Conservation (phyloP, 306 rosid species). For the Glycine soja region DNA sequence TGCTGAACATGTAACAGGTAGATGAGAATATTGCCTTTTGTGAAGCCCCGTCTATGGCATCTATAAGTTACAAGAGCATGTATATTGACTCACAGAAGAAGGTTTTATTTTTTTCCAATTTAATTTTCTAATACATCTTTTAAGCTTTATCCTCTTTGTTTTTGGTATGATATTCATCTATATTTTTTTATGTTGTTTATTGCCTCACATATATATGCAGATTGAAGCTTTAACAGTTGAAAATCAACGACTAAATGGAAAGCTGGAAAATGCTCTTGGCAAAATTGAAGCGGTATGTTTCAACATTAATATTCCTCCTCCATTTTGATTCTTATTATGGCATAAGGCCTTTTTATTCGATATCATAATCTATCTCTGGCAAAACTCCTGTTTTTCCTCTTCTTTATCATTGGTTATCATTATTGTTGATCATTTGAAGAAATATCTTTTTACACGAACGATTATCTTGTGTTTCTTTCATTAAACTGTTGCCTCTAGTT, state of each 20-base stretch:
- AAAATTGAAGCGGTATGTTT: constrained; percentile 76
- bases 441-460: not conserved
- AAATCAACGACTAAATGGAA: constrained; percentile 54
- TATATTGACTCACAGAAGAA: constrained; percentile 67
- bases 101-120: constrained; percentile 49
- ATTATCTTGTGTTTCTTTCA: constrained; percentile 6
- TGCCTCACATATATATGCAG: constrained; percentile 50
- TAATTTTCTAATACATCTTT: not conserved
- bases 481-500: constrained; percentile 10
- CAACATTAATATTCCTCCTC: not conserved
- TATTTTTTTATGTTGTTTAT: not conserved
- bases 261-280: constrained; percentile 62
- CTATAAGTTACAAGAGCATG: constrained; percentile 51
- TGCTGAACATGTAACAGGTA: constrained; percentile 49
- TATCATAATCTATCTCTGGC: not conserved
- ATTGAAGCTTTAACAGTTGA: constrained; percentile 59
- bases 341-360: not conserved
- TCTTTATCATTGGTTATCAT: not conserved
- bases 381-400: not conserved
- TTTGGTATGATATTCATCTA: not conserved
- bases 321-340: no score
- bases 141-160: constrained; percentile 6
- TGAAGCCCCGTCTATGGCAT: constrained; percentile 45
- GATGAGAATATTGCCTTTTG: constrained; percentile 27
- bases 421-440: not conserved